Conservation (phyloP, 2,329 filamentous ascomycete species). For the Claviceps arundinis region DNA sequence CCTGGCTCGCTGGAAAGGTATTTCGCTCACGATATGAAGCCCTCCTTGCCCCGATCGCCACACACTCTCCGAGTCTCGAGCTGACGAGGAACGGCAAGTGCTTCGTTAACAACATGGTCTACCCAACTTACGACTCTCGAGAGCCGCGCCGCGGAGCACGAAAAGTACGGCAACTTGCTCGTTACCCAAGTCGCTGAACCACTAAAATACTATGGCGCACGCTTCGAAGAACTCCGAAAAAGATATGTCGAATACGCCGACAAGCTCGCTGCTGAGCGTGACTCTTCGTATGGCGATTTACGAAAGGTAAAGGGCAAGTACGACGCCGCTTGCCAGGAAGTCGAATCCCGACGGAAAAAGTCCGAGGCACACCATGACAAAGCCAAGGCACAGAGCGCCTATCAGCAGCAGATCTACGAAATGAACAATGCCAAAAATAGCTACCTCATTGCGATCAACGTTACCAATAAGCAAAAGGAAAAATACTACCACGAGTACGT, state of each 20-base stretch:
- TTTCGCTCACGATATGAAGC: neutral
- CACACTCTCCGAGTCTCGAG: neutral
- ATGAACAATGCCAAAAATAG: constrained; percentile 98
- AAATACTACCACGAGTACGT: constrained; percentile 96
- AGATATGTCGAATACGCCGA: constrained; percentile 77
- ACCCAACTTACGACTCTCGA: constrained; percentile 88
- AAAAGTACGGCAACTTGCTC: constrained; percentile 68
- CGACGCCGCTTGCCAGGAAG: constrained; percentile 82
- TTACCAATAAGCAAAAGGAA: constrained; percentile 95
- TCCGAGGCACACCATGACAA: constrained; percentile 90
- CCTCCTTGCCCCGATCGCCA: neutral
- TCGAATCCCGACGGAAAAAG: constrained; percentile 91
- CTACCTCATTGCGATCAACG: constrained; percentile 92
- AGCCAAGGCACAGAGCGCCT: constrained; percentile 77
- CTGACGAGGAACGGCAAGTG: constrained; percentile 34
- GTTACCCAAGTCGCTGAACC: constrained; percentile 75
- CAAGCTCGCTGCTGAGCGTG: constrained; percentile 81
- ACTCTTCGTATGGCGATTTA: constrained; percentile 69
- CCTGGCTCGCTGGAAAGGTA: constrained; percentile 88
- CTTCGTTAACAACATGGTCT: constrained; percentile 92
- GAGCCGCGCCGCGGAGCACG: constrained; percentile 75
- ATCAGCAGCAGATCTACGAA: constrained; percentile 81
- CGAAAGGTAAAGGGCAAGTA: constrained; percentile 90
- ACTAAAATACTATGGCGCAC: constrained; percentile 56
- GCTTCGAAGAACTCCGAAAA: constrained; percentile 88